Evolutionary conservation across 345 rosid genomes (phyloP).

Genomic region (Eucalyptus shirleyi): DNA sequence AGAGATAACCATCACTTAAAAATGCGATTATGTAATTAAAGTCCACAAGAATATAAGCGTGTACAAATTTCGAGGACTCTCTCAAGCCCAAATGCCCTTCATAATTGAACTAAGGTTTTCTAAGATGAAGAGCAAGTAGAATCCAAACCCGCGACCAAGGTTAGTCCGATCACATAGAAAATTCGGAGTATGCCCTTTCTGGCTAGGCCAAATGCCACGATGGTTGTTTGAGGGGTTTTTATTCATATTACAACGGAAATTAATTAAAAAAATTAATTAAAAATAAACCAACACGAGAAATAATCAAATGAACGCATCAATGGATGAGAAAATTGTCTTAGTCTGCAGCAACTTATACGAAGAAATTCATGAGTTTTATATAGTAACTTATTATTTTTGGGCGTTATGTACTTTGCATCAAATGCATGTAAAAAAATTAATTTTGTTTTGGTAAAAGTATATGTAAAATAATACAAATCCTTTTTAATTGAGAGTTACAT

Average conservation of each 20-base stretch:
- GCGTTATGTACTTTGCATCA: background rate
- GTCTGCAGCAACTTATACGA: background rate
- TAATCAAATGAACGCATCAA: background rate
- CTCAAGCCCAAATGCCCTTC: background rate
- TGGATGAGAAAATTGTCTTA: background rate
- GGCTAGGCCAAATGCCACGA: background rate
- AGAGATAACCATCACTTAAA: background rate
- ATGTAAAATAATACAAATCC: background rate
- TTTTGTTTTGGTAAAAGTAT: background rate
- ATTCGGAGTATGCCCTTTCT: background rate
- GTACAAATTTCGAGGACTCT: background rate
- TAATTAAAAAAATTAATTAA: background rate
- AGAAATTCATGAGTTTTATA: background rate
- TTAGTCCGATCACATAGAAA: background rate
- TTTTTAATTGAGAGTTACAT: background rate
- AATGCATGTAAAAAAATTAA: background rate
- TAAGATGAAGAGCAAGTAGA: background rate
- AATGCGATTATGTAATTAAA: background rate
- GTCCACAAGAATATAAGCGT: background rate
- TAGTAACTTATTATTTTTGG: background rate
- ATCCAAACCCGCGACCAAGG: background rate
- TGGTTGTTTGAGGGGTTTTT: background rate
- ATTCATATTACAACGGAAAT: background rate
- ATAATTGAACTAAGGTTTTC: background rate
- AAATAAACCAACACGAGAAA: background rate